Evolutionary conservation across 2,329 filamentous ascomycete genomes (phyloP).

Genomic region (Alternaria angustiovoidea): DNA sequence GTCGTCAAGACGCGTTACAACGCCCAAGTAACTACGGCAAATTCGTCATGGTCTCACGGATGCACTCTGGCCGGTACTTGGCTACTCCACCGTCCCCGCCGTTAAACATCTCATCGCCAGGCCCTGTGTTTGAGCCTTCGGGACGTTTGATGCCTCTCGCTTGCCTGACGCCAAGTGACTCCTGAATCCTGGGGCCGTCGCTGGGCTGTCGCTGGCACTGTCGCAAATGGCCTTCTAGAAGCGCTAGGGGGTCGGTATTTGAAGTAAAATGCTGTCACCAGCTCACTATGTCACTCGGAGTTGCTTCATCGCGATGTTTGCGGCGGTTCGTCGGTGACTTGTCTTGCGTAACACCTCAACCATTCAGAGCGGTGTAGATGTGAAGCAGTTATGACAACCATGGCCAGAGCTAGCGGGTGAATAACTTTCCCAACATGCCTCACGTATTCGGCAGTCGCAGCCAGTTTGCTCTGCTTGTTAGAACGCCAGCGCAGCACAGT

Average conservation of each 20-base stretch:
- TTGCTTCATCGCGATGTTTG: slow-evolving; percentile 8
- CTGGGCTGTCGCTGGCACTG: slow-evolving; percentile 6
- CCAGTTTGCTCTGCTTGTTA: slow-evolving; percentile 21
- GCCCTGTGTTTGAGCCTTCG: slow-evolving; percentile 30
- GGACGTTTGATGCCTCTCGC: slow-evolving; percentile 33
- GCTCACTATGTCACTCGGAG: neutral
- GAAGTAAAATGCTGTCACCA: neutral
- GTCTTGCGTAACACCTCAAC: slow-evolving; percentile 25
- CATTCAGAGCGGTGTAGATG: slow-evolving; percentile 33
- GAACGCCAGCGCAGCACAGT: slow-evolving; percentile 37
- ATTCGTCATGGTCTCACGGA: slow-evolving; percentile 12
- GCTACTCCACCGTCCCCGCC: slow-evolving; percentile 17
- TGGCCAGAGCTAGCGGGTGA: neutral
- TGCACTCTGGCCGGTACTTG: slow-evolving; percentile 18
- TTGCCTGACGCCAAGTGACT: slow-evolving; percentile 38
- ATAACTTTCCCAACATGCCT: neutral
- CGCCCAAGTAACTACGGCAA: slow-evolving; percentile 10
- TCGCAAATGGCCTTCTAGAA: slow-evolving; percentile 22
- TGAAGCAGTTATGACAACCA: slow-evolving; percentile 14
- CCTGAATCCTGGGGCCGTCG: slow-evolving; percentile 21
- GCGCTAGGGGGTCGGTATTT: slow-evolving; percentile 5
- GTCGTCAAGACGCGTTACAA: neutral
- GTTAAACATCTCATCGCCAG: slow-evolving; percentile 32
- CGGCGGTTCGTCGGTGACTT: slow-evolving; percentile 15
- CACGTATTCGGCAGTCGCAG: neutral